These are phyloP conservation scores for Prunus persica DNA, from an alignment of 306 rosid species.

Conservation along the genomic window DNA sequence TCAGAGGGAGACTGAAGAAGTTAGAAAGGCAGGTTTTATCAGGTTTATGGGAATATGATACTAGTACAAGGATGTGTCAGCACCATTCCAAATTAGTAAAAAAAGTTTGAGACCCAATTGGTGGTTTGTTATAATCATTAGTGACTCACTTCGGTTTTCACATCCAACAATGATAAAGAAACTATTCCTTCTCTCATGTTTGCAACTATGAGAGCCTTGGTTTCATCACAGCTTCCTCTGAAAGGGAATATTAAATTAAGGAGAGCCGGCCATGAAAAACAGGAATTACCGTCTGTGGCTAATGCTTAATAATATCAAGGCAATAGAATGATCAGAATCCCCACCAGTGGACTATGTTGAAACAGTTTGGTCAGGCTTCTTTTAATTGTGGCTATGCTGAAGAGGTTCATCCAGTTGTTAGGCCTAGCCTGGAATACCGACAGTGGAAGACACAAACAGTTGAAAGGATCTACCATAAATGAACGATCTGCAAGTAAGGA, in stretches of 20 bases:
- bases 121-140: slow-evolving; percentile 35
- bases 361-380: slow-evolving; percentile 23
- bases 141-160: slow-evolving; percentile 34
- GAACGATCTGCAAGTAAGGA: slow-evolving; percentile 23
- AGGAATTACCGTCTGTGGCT: background rate
- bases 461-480: background rate
- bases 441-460: slow-evolving; percentile 8
- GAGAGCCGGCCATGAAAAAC: slow-evolving; percentile 37
- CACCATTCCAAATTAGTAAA: slow-evolving; percentile 26
- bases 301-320: slow-evolving; percentile 13
- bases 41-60: slow-evolving; percentile 86
- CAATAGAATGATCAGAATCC: slow-evolving; percentile 20
- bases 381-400: slow-evolving; percentile 46
- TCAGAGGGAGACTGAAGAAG: slow-evolving; percentile 83
- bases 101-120: slow-evolving; percentile 29
- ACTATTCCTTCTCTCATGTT: slow-evolving; percentile 22
- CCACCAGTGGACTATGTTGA: slow-evolving; percentile 27
- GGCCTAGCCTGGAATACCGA: slow-evolving; percentile 30
- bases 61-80: slow-evolving; percentile 73
- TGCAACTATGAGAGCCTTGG: slow-evolving; percentile 35
- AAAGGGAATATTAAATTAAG: slow-evolving; percentile 28
- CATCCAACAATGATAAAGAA: slow-evolving; percentile 12
- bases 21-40: slow-evolving; percentile 77
- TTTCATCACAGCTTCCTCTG: slow-evolving; percentile 30
- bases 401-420: slow-evolving; percentile 31